Conservation (phyloP, 192 early-diverging fungal species). For the Rhizophagus clarus region DNA sequence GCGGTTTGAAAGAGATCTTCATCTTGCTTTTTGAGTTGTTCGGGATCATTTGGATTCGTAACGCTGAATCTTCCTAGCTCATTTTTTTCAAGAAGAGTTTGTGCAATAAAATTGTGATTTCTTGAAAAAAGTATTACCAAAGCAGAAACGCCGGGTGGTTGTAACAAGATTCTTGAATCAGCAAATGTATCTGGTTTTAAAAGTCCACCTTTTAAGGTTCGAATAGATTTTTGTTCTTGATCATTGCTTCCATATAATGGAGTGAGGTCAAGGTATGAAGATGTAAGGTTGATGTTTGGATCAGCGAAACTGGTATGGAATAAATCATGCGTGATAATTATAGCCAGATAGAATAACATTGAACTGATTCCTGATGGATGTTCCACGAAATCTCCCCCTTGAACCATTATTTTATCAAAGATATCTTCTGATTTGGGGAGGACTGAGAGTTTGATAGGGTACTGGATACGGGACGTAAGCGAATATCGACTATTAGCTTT, state of each 20-base stretch:
- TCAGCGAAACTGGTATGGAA: conserved; percentile 42
- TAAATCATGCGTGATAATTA: conserved; percentile 49
- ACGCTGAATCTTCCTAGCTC: conserved; percentile 47
- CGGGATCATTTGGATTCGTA: conserved; percentile 1
- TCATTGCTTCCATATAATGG: conserved; percentile 44
- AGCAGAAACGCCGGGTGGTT: conserved; percentile 39
- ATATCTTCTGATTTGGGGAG: neutral
- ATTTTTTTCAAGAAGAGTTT: conserved; percentile 40
- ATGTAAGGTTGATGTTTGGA: conserved; percentile 44
- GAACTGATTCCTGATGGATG: conserved; percentile 44
- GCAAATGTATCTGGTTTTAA: conserved; percentile 15
- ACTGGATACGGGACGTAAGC: neutral
- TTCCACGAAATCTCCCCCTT: neutral
- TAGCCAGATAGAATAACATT: conserved; percentile 45
- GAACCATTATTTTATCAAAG: neutral
- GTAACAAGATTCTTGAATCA: conserved; percentile 29
- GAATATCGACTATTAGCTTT: neutral
- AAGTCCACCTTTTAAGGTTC: neutral
- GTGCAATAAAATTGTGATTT: conserved; percentile 59
- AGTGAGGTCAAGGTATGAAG: conserved; percentile 46
- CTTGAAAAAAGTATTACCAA: conserved; percentile 49
- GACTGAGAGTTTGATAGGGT: neutral
- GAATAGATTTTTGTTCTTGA: neutral
- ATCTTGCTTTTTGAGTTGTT: conserved; percentile 36
- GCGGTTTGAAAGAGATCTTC: conserved; percentile 57